Base-by-base conservation (phyloP, 2,329 filamentous ascomycete species). In the Botrytis squamosa region DNA sequence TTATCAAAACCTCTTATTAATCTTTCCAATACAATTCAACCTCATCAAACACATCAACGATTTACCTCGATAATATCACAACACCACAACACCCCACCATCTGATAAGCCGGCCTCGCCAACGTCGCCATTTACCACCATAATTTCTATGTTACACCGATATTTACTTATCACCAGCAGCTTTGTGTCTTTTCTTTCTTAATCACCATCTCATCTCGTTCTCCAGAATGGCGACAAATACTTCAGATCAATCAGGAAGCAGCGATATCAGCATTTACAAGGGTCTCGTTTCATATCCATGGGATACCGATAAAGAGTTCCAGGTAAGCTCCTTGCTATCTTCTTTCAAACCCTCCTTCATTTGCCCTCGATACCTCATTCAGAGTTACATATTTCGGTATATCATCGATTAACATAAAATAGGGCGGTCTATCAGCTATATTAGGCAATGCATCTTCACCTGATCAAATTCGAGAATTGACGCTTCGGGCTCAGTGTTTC, bases 271-370 rank as follows among this genome's bases (percentile, higher is more conserved):
- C 69, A 81, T 90, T 74, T 92, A 89, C 81, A 83, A 84, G 73
- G 87, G 90, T 75, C 87, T 93, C 69, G 89, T 92, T 78, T 82
- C 83, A 38, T 93, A 93, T 79, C 86, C 88, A 29, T 94, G 91
- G 91, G 85, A 86, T 74, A 86, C 87, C 75, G 92, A 94, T 82
- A 84, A 86, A 70, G 88, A 89, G 76, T 94, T 93, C 79, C 89
- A 92, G 83, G 89, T 89, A 80, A 65, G 78, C 63, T 55, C 44
- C 59, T 65, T 57, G 29, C 57, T 38, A 38, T 33, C 63, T 49
- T 29, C 65, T 49, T 8, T 57, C 9, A 55, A 3, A 38, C 29
- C 52, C 70, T 59, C 40, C 33, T 44, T 59, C 18, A 22, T 29
- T n/a, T 25, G 8, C 22, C 20, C 12, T 22, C 20, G 20, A 18